A percentile compares a stretch with the other conserved stretches of the same genome.
Conservation (phyloP, 2,329 filamentous ascomycete species). For the Byssothecium circinans region DNA sequence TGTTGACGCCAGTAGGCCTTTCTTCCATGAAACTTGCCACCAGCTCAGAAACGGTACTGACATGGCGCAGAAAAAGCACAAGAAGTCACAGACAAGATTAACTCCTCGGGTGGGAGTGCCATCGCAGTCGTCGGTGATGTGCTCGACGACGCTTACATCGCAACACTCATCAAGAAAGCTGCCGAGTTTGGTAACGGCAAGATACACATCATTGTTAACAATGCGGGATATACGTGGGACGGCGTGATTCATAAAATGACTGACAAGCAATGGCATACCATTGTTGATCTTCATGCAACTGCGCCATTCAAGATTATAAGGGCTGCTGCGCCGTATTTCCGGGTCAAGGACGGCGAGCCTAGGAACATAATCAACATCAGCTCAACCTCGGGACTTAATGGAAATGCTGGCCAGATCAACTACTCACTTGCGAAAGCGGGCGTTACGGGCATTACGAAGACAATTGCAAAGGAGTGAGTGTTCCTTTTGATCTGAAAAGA, state of each 20-base stretch:
- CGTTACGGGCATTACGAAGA: constrained; percentile 80
- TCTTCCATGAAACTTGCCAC: neutral
- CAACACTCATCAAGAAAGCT: constrained; percentile 69
- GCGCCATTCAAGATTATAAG: constrained; percentile 82
- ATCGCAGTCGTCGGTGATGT: constrained; percentile 77
- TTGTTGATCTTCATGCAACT: constrained; percentile 79
- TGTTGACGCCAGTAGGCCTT: constrained; percentile 66
- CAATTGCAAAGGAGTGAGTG: constrained; percentile 74
- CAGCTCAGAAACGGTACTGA: constrained; percentile 10
- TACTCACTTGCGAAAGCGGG: constrained; percentile 85
- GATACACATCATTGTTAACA: constrained; percentile 90
- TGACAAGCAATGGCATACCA: constrained; percentile 89
- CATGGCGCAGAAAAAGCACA: constrained; percentile 64
- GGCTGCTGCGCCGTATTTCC: constrained; percentile 81
- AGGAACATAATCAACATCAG: constrained; percentile 84
- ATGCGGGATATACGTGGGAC: constrained; percentile 91
- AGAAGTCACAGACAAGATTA: constrained; percentile 70
- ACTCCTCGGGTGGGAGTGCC: constrained; percentile 65
- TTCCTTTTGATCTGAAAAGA: neutral
- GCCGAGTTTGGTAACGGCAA: constrained; percentile 83
- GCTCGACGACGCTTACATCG: constrained; percentile 69
- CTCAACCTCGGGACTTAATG: constrained; percentile 78
- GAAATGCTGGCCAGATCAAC: constrained; percentile 90
- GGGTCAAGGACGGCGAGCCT: constrained; percentile 78
- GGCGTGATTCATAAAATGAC: constrained; percentile 91